A percentile compares a stretch with the other conserved stretches of the same genome.
These are phyloP conservation scores for Sugiyamaella paludigena DNA, from an alignment of 1,139 yeast genomes.

Conservation along the genomic window DNA sequence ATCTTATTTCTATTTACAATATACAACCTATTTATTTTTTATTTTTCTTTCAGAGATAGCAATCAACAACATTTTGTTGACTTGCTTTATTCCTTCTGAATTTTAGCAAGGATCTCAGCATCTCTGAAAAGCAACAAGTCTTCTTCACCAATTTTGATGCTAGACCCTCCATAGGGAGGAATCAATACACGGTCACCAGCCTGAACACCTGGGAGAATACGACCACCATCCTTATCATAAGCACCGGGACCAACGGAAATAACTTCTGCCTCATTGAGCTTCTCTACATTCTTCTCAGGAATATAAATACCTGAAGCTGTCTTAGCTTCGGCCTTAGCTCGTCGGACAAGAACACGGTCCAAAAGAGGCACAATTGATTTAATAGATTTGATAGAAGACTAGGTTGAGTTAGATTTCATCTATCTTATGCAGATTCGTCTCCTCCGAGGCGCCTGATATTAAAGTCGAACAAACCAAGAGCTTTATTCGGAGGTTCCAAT, in stretches of 20 bases:
- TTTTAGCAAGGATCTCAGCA: slow-evolving; percentile 90
- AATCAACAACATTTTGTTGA: background rate
- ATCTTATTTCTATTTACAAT: background rate
- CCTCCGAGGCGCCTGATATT: background rate
- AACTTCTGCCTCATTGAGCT: slow-evolving; percentile 60
- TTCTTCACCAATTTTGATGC: slow-evolving; percentile 79
- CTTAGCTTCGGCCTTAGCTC: slow-evolving; percentile 86
- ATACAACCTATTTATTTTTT: background rate
- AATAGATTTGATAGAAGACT: slow-evolving; percentile 70
- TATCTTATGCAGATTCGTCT: slow-evolving; percentile 22
- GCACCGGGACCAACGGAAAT: slow-evolving; percentile 54
- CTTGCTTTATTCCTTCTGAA: slow-evolving; percentile 42
- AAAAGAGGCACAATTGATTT: slow-evolving; percentile 86
- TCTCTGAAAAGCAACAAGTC: slow-evolving; percentile 60
- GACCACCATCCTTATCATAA: slow-evolving; percentile 56
- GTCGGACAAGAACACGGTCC: slow-evolving; percentile 94
- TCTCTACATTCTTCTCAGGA: slow-evolving; percentile 95
- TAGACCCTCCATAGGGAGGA: slow-evolving; percentile 86
- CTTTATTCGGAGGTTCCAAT: no score
- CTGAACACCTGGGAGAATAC: slow-evolving; percentile 68
- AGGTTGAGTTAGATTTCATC: no score
- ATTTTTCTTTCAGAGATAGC: background rate
- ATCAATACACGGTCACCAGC: slow-evolving; percentile 92
- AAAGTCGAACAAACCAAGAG: no score
- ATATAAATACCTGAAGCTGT: slow-evolving; percentile 94